Conservation (phyloP, 768 basidiomycete species). For the Russula brevipes region DNA sequence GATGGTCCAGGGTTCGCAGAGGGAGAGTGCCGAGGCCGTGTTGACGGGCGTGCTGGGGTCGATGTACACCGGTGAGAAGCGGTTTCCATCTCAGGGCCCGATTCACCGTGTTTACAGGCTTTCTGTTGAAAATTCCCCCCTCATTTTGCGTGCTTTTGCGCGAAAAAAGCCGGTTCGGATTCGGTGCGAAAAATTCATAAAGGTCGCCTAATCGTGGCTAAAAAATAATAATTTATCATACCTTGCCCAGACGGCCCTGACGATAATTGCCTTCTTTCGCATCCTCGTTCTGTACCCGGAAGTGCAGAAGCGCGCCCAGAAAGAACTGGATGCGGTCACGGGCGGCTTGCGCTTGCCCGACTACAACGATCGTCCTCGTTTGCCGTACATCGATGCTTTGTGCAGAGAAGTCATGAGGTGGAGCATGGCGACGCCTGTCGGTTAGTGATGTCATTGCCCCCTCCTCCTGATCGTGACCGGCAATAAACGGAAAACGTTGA, state of each 20-base stretch:
- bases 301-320: constrained; percentile 44
- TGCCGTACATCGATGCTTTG: constrained; percentile 53
- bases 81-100: no score
- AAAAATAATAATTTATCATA: neutral
- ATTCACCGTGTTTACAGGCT: neutral
- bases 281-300: constrained; percentile 24
- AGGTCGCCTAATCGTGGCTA: neutral
- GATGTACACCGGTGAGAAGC: constrained; percentile 9
- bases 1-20: neutral
- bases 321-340: constrained; percentile 54
- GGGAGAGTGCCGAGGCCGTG: neutral
- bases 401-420: constrained; percentile 50
- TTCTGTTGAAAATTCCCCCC: neutral
- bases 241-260: constrained; percentile 24
- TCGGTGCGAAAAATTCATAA: neutral
- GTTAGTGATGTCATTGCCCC: constrained; percentile 28
- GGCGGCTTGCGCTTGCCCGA: constrained; percentile 50
- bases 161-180: constrained; percentile 6
- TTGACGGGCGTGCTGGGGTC: constrained; percentile 9
- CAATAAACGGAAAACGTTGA: neutral
- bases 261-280: constrained; percentile 30
- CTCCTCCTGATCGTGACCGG: neutral
- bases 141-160: no score
- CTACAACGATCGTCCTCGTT: constrained; percentile 43
- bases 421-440: constrained; percentile 47